Evolutionary conservation across 1,139 yeast genomes (phyloP).

Genomic region (Debaryomycetaceae sp.): DNA sequence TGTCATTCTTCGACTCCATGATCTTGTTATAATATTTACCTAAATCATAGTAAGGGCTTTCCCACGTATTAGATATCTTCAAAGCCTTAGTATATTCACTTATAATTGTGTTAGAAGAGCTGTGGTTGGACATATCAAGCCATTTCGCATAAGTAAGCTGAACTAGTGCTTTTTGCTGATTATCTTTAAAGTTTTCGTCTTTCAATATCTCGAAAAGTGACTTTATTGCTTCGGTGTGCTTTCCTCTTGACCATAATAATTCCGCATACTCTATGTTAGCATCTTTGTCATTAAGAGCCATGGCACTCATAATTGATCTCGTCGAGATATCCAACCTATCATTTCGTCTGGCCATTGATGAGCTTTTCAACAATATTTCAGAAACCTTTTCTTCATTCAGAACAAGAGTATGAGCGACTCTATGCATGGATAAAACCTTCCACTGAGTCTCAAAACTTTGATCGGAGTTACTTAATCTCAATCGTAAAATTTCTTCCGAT

Average conservation of each 20-base stretch:
- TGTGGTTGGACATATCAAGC: conserved; percentile 85
- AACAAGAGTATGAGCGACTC: conserved; percentile 49
- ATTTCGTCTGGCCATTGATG: conserved; percentile 66
- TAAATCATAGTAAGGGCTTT: conserved; percentile 73
- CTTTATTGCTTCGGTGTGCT: conserved; percentile 80
- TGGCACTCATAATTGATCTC: conserved; percentile 66
- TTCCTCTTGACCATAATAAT: conserved; percentile 87
- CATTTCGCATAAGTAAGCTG: conserved; percentile 82
- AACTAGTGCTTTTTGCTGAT: conserved; percentile 40
- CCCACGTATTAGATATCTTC: conserved; percentile 61
- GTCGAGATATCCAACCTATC: conserved; percentile 74
- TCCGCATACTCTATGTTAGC: conserved; percentile 82
- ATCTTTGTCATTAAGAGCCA: conserved; percentile 43
- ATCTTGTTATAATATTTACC: conserved; percentile 80
- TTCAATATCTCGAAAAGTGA: conserved; percentile 47
- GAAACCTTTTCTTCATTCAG: conserved; percentile 29
- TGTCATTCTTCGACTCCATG: conserved; percentile 55
- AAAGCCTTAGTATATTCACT: conserved; percentile 65
- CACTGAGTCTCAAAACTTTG: conserved; percentile 63
- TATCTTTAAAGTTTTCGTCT: conserved; percentile 15
- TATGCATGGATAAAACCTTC: conserved; percentile 57
- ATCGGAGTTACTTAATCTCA: conserved; percentile 50
- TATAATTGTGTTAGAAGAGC: conserved; percentile 71
- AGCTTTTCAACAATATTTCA: conserved; percentile 55
- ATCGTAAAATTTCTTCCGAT: conserved; percentile 23